Evolutionary conservation across 192 early-diverging fungal species (phyloP), one percentile per base, ranked within the genome.

Genomic region (Coemansia interrupta): DNA sequence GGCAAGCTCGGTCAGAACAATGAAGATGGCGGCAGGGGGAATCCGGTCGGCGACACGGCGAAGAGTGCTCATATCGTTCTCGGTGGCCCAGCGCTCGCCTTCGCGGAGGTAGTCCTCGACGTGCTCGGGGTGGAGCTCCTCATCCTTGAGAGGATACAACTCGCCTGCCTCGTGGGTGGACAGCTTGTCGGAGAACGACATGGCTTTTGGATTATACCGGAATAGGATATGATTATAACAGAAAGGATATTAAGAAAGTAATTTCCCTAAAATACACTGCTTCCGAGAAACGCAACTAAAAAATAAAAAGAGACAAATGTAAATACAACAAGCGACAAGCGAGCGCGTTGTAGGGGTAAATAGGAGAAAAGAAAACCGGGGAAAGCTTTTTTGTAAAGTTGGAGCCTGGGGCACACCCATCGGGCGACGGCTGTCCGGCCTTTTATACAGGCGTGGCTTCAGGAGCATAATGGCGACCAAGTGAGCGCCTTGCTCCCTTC

Each of bases 1-100:
- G 60, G 79, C 78, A 19, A 86, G 78, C 71, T 86, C 85, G 23
- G 75, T 84, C 43, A 82, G 39, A 36, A 86, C 58, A n/a, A 86
- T 75, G 53, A 86, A 83, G 55, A 78, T 69, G 0, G 84, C 83
- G 8, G 80, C 80, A 1, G 52, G 20, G 0, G 88, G 88, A 24
- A 90, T 65, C 0, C 43, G 46, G 63, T 88, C 88, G 30, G 81
- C 68, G 13, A 88, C 81, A 41, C 78, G 72, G 24, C 80, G 82
- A 45, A 88, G 58, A 0, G 53, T 78, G 23, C 54, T 50, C 70
- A 83, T 72, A 15, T 90, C 86, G 32, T 85, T 81, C 11, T 66
- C 67, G 14, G 83, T 86, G n/a, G 86, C 75, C 64, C 80, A 79
- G 42, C 76, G 69, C 71, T 68, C 69, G 43, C 40, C 53, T 26